These are phyloP conservation scores for Auricularia heimuer DNA, from an alignment of 768 basidiomycete genomes.

Conservation along the genomic window DNA sequence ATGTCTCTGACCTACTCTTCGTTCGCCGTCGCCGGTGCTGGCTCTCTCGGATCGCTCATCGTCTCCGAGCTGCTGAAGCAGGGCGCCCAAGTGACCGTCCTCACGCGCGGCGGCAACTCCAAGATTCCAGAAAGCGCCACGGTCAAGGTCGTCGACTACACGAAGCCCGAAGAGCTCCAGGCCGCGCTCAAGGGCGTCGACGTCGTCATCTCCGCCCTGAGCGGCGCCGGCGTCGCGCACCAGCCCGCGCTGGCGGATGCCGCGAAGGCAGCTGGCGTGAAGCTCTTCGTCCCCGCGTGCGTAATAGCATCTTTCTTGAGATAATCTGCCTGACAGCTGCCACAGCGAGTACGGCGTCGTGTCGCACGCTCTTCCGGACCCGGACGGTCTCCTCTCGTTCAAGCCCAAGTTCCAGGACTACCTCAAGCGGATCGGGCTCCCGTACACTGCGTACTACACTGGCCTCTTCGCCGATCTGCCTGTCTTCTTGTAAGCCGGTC, in stretches of 20 bases:
- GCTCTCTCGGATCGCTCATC: not conserved
- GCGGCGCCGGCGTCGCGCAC: not conserved
- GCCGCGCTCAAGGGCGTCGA: not conserved
- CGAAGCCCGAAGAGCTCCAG: not conserved
- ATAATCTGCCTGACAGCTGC: not conserved
- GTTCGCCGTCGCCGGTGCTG: not conserved
- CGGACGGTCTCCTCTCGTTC: not conserved
- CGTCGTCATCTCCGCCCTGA: not conserved
- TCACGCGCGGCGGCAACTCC: not conserved
- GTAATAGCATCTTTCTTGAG: not conserved
- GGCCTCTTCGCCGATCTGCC: not conserved
- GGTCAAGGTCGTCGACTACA: not conserved
- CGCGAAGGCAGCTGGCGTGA: constrained; percentile 18
- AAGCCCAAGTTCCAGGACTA: not conserved
- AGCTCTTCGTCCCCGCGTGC: constrained; percentile 20
- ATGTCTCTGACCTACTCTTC: not conserved
- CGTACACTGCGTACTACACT: not conserved
- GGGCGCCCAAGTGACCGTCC: not conserved
- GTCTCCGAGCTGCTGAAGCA: not conserved
- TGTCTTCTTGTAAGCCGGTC: not conserved
- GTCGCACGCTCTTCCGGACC: not conserved
- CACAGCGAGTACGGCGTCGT: not conserved
- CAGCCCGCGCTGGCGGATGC: constrained; percentile 14
- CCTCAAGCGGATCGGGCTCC: not conserved
- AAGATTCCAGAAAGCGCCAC: not conserved